phyloP scores from a whole-genome alignment of 768 basidiomycete species.

The Pleurotus cornucopiae region DNA sequence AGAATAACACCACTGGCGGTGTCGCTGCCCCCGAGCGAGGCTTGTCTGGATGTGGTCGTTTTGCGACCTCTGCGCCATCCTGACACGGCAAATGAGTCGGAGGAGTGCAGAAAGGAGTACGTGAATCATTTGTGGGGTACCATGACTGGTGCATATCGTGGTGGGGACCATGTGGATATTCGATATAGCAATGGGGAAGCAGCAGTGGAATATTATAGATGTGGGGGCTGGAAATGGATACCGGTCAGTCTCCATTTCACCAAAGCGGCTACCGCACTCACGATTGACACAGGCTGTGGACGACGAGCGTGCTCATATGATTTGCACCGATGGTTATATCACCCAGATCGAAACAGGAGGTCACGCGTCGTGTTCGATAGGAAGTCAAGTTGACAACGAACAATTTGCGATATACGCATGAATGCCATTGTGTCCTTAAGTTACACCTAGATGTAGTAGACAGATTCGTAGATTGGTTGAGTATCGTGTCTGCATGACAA shows the following conservation, averaged over 20 bases:
- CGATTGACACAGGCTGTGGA: slow-evolving; percentile 40
- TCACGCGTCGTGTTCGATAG: slow-evolving; percentile 45
- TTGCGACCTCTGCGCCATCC: slow-evolving; percentile 70
- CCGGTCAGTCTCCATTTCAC: slow-evolving; percentile 50
- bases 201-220: slow-evolving; percentile 77
- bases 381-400: slow-evolving; percentile 26
- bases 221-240: slow-evolving; percentile 81
- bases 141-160: slow-evolving; percentile 67
- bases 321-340: slow-evolving; percentile 81
- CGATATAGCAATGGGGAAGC: slow-evolving; percentile 49
- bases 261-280: background rate
- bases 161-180: slow-evolving; percentile 67
- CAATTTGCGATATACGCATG: slow-evolving; percentile 48
- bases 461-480: slow-evolving; percentile 7
- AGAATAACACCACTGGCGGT: slow-evolving; percentile 65
- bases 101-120: slow-evolving; percentile 43
- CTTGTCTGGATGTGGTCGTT: slow-evolving; percentile 69
- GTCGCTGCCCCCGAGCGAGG: slow-evolving; percentile 35
- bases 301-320: slow-evolving; percentile 60
- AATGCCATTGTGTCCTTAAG: slow-evolving; percentile 7
- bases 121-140: slow-evolving; percentile 49
- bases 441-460: no score
- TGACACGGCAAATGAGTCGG: slow-evolving; percentile 33
- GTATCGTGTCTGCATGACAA: slow-evolving; percentile 1
- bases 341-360: slow-evolving; percentile 59